Evolutionary conservation across 805 yeast species (phyloP), one percentile per base, ranked within the genome.

Genomic region (Nakazawaea holstii): DNA sequence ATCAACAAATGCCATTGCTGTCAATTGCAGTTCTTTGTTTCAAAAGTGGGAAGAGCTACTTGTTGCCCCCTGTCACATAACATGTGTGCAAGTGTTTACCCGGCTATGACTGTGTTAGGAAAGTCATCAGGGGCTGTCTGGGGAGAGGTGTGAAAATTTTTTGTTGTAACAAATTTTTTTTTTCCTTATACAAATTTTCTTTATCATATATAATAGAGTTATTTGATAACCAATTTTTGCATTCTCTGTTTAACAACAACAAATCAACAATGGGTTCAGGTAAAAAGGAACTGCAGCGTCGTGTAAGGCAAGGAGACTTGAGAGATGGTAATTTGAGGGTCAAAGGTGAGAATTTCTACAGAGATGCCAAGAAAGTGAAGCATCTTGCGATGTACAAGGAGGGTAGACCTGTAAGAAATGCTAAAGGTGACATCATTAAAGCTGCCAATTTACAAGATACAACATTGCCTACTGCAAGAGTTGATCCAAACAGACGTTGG

Each of bases 401-500:
- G 45, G 97, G 98, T 49, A 77, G 87, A 55, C 95, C 97, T 35
- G 80, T 78, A 46, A 77, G 96, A 57, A 88, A 91, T 62, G 88
- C 89, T 44, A 74, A 80, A 53, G 98, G 98, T 60, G 96, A 90
- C 30, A 77, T 91, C 50, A 76, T 89, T 46, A 75, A 79, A 61
- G 96, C 96, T 39, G 97, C 98, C 15, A 82, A 80, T 28, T 76
- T 92, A 49, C 99, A 92, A 65, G 83, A 87, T 55, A 82, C 89
- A 4, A 91, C 89, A 53, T 74, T 87, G 28, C 98, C 98, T 11
- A 80, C 73, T 53, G 98, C 98, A 1, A 76, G 99, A 52, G 95
- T 92, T 39, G 96, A 88, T 62, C 98, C 99, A 6, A 92, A 92
- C 66, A 80, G 96, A 65, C 80, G 95, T 62, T 92, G 98, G 99